Evolutionary conservation across 305 asterid species (phyloP), one percentile per base, ranked within the genome.

Genomic region (Fraxinus xanthoxyloides): DNA sequence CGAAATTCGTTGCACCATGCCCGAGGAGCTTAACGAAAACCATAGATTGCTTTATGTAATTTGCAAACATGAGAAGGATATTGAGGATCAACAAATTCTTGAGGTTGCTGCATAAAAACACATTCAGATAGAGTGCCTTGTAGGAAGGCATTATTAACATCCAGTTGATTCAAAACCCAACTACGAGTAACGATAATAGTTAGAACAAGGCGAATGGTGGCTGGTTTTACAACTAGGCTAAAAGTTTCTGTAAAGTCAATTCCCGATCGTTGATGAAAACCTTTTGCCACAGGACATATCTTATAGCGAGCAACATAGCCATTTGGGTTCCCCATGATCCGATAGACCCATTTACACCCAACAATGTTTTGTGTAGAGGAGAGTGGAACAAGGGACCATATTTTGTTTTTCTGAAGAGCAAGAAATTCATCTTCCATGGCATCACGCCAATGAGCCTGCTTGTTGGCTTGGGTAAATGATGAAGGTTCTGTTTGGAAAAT

Each of bases 81-180:
- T 46, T 13, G 19, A 46, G 19, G 19, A 46, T 46, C 56, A 46
- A 46, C 19, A 46, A 43, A 43, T 43, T n/a, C 54, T 43, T 43
- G 5, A 43, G 54, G 54, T 43, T 76, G 67, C 40, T 76, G 63
- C 38, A 76, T 46, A 46, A 76, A 76, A 46, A 43, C 69, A 76
- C 51, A 24, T 12, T 76, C 15, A 76, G 21, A 40, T 10, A 76
- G 19, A 40, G 2, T 40, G 4, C 79, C 69, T 9, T 43, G 34
- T 26, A 38, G 43, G 79, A 76, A 76, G n/a, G 79, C 23, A 26
- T 76, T 76, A 40, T 15, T 48, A 48, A 15, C 2, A 48, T 48
- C 7, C 21, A 48, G 0, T 15, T 15, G 61, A 15, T 48, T 48
- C 7, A 48, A 48, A 17, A 48, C 21, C 61, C 7, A 48, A 48